Evolutionary conservation across 306 rosid species (phyloP).

Genomic region (Hippophae rhamnoides): DNA sequence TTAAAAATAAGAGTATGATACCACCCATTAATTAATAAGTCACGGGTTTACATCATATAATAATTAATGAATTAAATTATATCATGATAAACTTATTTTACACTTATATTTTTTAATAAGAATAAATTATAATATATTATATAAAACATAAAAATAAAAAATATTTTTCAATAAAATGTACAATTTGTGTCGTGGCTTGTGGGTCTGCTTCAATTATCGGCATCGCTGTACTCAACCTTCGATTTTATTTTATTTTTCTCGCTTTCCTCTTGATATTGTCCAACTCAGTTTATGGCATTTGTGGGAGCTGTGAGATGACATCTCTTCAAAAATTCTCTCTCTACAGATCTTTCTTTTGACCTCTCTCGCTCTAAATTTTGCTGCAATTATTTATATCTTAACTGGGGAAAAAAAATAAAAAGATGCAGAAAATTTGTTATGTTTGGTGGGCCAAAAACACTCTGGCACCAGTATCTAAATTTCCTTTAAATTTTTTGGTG

Average conservation of each 20-base stretch:
- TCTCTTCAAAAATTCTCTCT: neutral
- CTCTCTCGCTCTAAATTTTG: constrained; percentile 10
- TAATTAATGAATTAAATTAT: too few species aligned
- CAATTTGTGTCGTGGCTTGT: constrained; percentile 17
- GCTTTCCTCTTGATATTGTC: constrained; percentile 12
- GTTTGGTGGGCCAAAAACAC: constrained; percentile 26
- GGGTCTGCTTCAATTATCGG: constrained; percentile 38
- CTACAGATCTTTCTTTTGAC: neutral
- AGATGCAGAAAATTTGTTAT: constrained; percentile 17
- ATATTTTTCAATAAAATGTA: too few species aligned
- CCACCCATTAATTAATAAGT: too few species aligned
- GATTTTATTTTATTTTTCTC: constrained; percentile 11
- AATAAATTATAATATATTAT: too few species aligned
- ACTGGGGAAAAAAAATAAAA: constrained; percentile 14
- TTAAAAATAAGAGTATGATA: too few species aligned
- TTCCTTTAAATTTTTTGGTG: constrained; percentile 3
- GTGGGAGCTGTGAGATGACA: constrained; percentile 30
- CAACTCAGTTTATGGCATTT: constrained; percentile 27
- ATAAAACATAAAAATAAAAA: too few species aligned
- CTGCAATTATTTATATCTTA: neutral
- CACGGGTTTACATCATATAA: fast-evolving
- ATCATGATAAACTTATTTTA: too few species aligned
- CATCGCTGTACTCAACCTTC: constrained; percentile 54
- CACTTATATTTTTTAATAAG: too few species aligned
- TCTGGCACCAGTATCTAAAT: constrained; percentile 29